Evolutionary conservation across 768 basidiomycete genomes (phyloP).

Genomic region (Russula virescens): DNA sequence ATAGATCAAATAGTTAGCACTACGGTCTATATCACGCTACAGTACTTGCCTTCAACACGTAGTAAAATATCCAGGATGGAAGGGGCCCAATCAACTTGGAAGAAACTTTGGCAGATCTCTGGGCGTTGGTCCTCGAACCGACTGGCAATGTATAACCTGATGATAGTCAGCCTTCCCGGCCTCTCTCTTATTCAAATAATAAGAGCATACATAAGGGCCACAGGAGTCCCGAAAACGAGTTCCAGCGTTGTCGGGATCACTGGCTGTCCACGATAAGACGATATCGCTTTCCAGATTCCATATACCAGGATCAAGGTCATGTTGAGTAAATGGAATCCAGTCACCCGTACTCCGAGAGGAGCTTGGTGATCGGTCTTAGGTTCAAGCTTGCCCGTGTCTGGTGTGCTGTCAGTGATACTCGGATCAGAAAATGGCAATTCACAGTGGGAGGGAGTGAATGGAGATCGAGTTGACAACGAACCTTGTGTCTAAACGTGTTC

Average conservation of each 20-base stretch:
- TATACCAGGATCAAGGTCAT: neutral
- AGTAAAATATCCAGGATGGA: too few relatives aligned
- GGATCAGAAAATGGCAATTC: too few relatives aligned
- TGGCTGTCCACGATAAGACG: neutral
- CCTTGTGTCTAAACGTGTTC: too few relatives aligned
- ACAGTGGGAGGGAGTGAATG: too few relatives aligned
- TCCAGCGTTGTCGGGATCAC: neutral
- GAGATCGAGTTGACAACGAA: too few relatives aligned
- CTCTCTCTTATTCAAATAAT: neutral
- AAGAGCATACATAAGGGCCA: neutral
- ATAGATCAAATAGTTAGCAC: neutral
- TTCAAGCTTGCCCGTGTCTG: too few relatives aligned
- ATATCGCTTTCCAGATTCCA: slow-evolving; percentile 1
- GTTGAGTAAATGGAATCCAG: slow-evolving; percentile 6
- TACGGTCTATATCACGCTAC: too few relatives aligned
- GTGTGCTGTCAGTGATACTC: too few relatives aligned
- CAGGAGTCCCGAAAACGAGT: neutral
- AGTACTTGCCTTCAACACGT: too few relatives aligned
- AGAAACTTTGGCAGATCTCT: neutral
- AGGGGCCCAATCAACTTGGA: too few relatives aligned
- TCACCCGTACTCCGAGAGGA: neutral
- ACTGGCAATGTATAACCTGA: neutral
- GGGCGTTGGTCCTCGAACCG: neutral
- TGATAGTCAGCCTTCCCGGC: neutral
- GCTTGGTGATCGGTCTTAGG: too few relatives aligned